These are phyloP conservation scores for Beta macrorhiza DNA, from an alignment of 179 eudicot genomes.

Conservation along the genomic window DNA sequence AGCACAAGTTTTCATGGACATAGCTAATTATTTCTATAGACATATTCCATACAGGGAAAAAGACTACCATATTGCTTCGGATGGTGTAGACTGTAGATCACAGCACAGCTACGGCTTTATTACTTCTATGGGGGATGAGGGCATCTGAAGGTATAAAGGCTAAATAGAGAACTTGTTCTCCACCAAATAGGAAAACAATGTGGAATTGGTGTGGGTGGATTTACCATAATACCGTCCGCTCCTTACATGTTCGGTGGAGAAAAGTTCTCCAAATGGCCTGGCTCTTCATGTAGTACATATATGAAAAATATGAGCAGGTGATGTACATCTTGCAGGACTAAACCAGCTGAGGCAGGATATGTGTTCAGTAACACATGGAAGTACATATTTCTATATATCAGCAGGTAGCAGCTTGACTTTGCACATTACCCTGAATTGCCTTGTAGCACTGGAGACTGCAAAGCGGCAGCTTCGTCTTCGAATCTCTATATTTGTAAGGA, in stretches of 20 bases:
- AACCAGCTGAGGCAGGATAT: neutral
- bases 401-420: constrained; percentile 25
- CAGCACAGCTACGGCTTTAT: too few relatives aligned
- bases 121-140: neutral
- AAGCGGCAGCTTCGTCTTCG: constrained; percentile 85
- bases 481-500: constrained; percentile 87
- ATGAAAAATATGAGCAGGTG: neutral
- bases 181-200: neutral
- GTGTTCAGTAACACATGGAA: neutral
- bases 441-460: constrained; percentile 96
- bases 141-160: neutral
- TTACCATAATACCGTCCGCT: too few relatives aligned
- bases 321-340: neutral
- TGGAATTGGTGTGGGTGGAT: too few relatives aligned
- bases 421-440: constrained; percentile 51
- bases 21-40: neutral
- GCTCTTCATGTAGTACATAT: too few relatives aligned
- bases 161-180: neutral
- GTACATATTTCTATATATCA: constrained; percentile 15
- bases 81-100: too few relatives aligned
- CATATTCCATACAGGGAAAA: too few relatives aligned
- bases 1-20: neutral
- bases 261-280: too few relatives aligned
- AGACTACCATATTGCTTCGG: neutral
- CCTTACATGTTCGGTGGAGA: too few relatives aligned